A percentile compares a stretch with the other conserved stretches of the same genome.
These are phyloP conservation scores for Schrenkiella parvula DNA, from an alignment of 345 rosid species.

Conservation along the genomic window DNA sequence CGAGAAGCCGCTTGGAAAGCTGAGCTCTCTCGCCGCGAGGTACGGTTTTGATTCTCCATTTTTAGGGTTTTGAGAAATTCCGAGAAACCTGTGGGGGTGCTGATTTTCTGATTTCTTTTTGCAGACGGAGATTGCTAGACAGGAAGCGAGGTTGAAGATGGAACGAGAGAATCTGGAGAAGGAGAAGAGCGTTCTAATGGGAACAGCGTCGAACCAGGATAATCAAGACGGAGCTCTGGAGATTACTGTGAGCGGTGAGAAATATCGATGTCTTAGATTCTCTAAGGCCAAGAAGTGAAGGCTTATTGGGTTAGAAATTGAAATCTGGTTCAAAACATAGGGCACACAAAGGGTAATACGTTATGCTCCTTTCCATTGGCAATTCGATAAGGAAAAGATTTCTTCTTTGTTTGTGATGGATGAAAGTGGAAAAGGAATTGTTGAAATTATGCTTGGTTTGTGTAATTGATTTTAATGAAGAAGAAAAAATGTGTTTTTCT, in stretches of 20 bases:
- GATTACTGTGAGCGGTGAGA: conserved; percentile 95
- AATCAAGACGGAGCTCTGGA: conserved; percentile 97
- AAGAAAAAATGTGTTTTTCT: conserved; percentile 1
- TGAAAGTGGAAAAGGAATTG: conserved; percentile 1
- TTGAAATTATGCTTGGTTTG: neutral
- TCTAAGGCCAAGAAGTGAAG: conserved; percentile 86
- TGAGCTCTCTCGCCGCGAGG: conserved; percentile 96
- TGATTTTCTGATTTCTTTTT: neutral
- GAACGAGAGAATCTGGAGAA: conserved; percentile 95
- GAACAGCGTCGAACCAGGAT: conserved; percentile 92
- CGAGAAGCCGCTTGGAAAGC: conserved; percentile 99
- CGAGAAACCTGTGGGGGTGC: neutral
- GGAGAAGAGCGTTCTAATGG: conserved; percentile 97
- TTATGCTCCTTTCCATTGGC: neutral
- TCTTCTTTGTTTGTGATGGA: conserved; percentile 7
- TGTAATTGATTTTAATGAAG: conserved; percentile 15
- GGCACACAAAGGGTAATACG: neutral
- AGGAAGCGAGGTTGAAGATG: conserved; percentile 92
- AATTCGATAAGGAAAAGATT: neutral
- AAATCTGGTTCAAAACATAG: neutral
- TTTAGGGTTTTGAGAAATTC: neutral
- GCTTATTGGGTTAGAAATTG: neutral
- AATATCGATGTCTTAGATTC: conserved; percentile 85
- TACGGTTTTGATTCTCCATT: neutral
- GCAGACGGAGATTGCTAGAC: conserved; percentile 88